Percentiles rank a stretch among this genome's conserved stretches.
These are phyloP conservation scores for Cutaneotrichosporon dermatis DNA, from an alignment of 1,284 basidiomycete species.

Conservation along the genomic window DNA sequence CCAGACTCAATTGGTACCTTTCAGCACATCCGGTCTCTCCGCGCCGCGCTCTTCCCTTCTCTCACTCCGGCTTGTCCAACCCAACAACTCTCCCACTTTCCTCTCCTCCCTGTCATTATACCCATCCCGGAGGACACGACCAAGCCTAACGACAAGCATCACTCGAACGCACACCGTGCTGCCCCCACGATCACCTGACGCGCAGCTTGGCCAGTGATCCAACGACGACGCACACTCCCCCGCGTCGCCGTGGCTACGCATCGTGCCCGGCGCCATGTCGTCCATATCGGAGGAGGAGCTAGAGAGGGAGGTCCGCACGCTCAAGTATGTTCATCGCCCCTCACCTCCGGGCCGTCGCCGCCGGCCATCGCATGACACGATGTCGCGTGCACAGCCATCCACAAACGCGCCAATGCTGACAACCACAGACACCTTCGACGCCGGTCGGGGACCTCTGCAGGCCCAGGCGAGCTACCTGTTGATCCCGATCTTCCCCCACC, in stretches of 20 bases:
- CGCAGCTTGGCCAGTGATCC: not conserved
- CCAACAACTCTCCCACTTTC: not conserved
- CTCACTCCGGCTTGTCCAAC: too few species aligned
- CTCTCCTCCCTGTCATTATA: not conserved
- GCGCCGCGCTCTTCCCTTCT: too few species aligned
- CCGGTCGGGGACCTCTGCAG: conserved; percentile 65
- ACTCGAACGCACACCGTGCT: not conserved
- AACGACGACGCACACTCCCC: conserved; percentile 4
- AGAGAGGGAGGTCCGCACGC: conserved; percentile 75
- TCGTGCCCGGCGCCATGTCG: conserved; percentile 14
- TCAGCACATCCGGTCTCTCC: too few species aligned
- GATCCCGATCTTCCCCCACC: conserved; percentile 76
- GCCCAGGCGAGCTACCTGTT: conserved; percentile 70
- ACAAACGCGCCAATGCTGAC: too few species aligned
- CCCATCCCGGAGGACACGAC: not conserved
- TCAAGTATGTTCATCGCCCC: conserved; percentile 49
- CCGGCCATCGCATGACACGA: too few species aligned
- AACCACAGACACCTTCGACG: conserved; percentile 63
- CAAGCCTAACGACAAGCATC: not conserved
- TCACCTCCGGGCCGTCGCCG: too few species aligned
- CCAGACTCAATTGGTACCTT: too few species aligned
- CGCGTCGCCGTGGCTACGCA: conserved; percentile 6
- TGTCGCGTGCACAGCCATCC: too few species aligned
- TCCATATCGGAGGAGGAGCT: conserved; percentile 66
- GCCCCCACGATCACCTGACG: not conserved